A percentile compares a stretch with the other conserved stretches of the same genome.
These are phyloP conservation scores for Perkinsela sp. DNA, from an alignment of 208 protist species.

Conservation along the genomic window DNA sequence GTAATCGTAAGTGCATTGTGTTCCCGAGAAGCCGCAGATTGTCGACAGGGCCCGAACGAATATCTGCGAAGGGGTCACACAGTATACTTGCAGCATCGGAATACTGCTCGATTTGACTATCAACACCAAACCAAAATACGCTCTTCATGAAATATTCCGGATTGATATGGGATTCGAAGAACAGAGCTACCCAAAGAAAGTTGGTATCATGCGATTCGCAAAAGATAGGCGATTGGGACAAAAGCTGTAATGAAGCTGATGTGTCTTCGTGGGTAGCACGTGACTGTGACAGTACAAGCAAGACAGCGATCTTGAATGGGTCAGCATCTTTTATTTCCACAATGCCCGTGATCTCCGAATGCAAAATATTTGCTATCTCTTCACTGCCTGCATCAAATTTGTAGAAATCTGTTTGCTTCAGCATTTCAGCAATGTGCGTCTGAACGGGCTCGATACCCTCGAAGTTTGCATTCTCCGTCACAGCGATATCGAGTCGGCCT, in stretches of 20 bases:
- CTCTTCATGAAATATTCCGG: neutral
- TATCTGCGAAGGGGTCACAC: neutral
- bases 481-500: neutral
- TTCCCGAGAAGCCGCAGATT: too few species aligned
- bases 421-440: neutral
- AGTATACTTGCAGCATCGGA: neutral
- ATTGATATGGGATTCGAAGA: too few species aligned
- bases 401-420: neutral
- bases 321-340: neutral
- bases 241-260: neutral
- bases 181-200: too few species aligned
- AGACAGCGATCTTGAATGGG: neutral
- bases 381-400: neutral
- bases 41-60: too few species aligned
- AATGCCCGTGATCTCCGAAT: neutral
- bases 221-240: neutral
- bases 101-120: neutral
- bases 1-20: too few species aligned
- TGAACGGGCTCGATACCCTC: neutral
- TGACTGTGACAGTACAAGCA: neutral
- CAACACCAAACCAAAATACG: neutral
- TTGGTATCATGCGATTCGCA: too few species aligned
- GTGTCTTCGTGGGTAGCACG: neutral
- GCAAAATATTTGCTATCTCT: neutral
- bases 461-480: neutral